Evolutionary conservation across 139 green algal genomes (phyloP).

Genomic region (Picochlorum costavermella): DNA sequence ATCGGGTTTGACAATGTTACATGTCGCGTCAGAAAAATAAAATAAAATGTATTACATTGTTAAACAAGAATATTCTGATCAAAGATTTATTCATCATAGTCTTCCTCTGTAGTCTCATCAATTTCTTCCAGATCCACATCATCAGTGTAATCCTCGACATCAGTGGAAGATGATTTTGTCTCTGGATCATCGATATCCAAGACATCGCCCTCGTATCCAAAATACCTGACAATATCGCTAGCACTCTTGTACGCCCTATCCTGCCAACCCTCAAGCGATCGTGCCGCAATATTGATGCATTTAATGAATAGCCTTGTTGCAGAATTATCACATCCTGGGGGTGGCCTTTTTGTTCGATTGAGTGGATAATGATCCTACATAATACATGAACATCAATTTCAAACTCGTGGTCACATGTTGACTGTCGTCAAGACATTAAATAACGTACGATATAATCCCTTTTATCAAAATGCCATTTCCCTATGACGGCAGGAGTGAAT

Average conservation of each 20-base stretch:
- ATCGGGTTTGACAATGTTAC: too few relatives aligned
- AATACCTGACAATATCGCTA: conserved; percentile 3
- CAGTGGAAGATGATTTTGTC: neutral
- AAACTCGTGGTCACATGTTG: neutral
- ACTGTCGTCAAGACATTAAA: neutral
- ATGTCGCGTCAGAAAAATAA: too few relatives aligned
- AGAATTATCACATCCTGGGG: conserved; percentile 29
- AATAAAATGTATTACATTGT: neutral
- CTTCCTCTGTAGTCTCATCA: conserved; percentile 1
- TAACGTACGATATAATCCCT: conserved; percentile 32
- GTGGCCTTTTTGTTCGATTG: conserved; percentile 36
- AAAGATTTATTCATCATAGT: conserved; percentile 10
- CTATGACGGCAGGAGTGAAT: conserved; percentile 39
- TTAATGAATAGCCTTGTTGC: conserved; percentile 27
- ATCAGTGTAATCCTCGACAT: conserved; percentile 2
- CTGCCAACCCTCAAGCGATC: conserved; percentile 20
- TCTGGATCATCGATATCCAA: neutral
- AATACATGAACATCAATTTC: neutral
- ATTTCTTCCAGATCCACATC: conserved; percentile 1
- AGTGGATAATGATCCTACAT: conserved; percentile 24
- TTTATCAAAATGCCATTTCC: conserved; percentile 67
- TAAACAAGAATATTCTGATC: neutral
- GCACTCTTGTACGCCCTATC: conserved; percentile 4
- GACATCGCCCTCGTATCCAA: conserved; percentile 9
- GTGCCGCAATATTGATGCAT: conserved; percentile 37